phyloP scores from a whole-genome alignment of 2,329 filamentous ascomycete genomes.

The Colletotrichum viniferum region DNA sequence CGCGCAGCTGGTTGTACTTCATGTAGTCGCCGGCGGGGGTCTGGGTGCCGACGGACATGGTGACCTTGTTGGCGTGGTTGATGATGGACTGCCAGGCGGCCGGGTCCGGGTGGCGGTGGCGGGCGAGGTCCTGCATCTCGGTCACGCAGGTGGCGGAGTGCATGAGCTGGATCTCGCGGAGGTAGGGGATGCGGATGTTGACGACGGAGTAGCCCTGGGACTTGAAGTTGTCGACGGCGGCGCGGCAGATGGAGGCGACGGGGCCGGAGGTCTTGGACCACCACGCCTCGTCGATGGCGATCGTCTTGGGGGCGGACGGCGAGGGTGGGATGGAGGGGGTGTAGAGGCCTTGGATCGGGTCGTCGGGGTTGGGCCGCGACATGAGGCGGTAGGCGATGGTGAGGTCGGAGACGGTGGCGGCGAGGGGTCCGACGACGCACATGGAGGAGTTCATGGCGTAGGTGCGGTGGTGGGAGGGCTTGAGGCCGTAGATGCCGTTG shows the following conservation, averaged over 20 bases:
- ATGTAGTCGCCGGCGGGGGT: constrained; percentile 74
- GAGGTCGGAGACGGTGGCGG: constrained; percentile 77
- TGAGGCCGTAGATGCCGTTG: constrained; percentile 83
- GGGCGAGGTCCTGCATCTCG: constrained; percentile 61
- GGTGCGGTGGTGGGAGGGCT: constrained; percentile 76
- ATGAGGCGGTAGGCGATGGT: constrained; percentile 83
- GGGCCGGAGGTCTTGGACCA: constrained; percentile 57
- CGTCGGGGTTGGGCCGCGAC: constrained; percentile 69
- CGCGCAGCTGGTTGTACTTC: constrained; percentile 74
- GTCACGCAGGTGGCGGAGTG: constrained; percentile 79
- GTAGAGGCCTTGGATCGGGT: constrained; percentile 64
- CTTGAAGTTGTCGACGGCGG: constrained; percentile 63
- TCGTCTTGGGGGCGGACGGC: constrained; percentile 56
- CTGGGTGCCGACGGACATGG: constrained; percentile 68
- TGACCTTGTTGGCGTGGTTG: constrained; percentile 70
- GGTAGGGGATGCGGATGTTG: constrained; percentile 68
- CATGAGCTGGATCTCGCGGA: constrained; percentile 75
- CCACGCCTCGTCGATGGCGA: constrained; percentile 71
- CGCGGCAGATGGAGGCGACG: constrained; percentile 67
- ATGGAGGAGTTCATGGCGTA: constrained; percentile 58
- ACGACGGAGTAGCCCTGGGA: constrained; percentile 53
- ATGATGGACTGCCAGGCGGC: constrained; percentile 59
- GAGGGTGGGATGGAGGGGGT: constrained; percentile 55
- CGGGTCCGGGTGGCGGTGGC: constrained; percentile 45
- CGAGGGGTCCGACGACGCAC: constrained; percentile 75